Evolutionary conservation across 805 yeast species (phyloP), one percentile per base, ranked within the genome.

Genomic region (Candida verbasci): DNA sequence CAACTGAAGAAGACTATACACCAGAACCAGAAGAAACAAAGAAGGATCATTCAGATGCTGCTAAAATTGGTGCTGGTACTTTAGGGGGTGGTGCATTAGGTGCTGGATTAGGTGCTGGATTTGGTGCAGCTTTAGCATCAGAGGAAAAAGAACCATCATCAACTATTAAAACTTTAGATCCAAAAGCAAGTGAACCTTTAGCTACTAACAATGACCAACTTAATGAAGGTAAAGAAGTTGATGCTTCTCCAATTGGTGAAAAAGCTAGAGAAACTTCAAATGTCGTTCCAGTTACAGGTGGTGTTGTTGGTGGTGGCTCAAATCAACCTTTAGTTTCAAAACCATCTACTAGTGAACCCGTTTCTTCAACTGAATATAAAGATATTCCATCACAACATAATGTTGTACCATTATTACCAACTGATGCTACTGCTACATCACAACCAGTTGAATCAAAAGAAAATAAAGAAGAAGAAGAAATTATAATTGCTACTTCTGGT

Each of bases 401-500:
- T 11, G 25, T 24, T 24, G 25, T 24, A 7, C 25, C 25, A 9
- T n/a, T 24, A 5, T 6, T 24, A n/a, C 10, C 25, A 24, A 24
- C 31, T 21, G 21, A 6, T 18, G 21, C 8, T 18, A 6, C 21
- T 11, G 24, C n/a, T 8, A 7, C 12, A 18, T 18, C 34, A 12
- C 12, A 22, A 12, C 3, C 25, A 37, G 37, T 12, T 18, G n/a
- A n/a, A n/a, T 18, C 29, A 11, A 11, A 27, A 18, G 24, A 29
- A 9, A 15, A 42, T 23, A 27, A 27, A 9, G 38, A 29, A 12
- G 57, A 42, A 3, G 57, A 42, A 3, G 71, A 64, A 39, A 69
- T 62, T 43, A 63, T 67, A 34, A 53, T 66, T 34, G 52, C 65
- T 32, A 66, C 70, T n/a, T 60, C 58, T 34, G 72, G 70, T 18